phyloP scores from a whole-genome alignment of 2,329 filamentous ascomycete species.

The Davidsoniella eucalypti region DNA sequence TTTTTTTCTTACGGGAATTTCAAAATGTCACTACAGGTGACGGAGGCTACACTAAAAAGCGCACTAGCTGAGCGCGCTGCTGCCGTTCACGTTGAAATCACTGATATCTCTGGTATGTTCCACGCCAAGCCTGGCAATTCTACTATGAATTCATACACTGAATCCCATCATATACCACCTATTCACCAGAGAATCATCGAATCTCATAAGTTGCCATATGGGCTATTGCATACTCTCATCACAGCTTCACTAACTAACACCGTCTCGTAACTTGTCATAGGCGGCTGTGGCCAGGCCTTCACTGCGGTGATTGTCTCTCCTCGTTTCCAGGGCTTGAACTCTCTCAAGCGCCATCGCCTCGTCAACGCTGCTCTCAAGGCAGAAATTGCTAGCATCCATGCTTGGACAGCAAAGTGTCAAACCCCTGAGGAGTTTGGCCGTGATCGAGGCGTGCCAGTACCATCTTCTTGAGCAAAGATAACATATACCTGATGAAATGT shows the following conservation, averaged over 20 bases:
- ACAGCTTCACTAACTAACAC: conserved; percentile 10
- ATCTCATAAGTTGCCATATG: too few species aligned
- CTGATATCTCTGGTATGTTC: conserved; percentile 71
- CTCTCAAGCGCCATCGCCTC: conserved; percentile 69
- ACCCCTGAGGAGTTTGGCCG: conserved; percentile 80
- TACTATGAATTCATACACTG: too few species aligned
- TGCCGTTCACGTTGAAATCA: conserved; percentile 69
- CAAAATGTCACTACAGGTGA: conserved; percentile 20
- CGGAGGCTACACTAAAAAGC: conserved; percentile 51
- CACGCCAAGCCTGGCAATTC: not conserved
- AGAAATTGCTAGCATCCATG: conserved; percentile 82
- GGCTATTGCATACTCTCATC: conserved; percentile 3
- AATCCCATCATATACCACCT: conserved; percentile 3
- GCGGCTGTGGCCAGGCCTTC: conserved; percentile 46
- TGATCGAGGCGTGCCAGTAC: conserved; percentile 25
- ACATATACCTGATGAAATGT: too few species aligned
- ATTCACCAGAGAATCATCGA: not conserved
- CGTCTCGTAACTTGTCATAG: conserved; percentile 20
- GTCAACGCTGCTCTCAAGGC: conserved; percentile 71
- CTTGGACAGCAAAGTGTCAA: conserved; percentile 88
- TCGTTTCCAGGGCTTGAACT: conserved; percentile 53
- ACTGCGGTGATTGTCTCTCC: conserved; percentile 45
- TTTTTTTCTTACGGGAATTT: not conserved
- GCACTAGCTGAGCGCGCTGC: conserved; percentile 55
- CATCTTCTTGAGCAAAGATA: not conserved